Evolutionary conservation across 768 basidiomycete species (phyloP).

Genomic region (Steccherinum ochraceum): DNA sequence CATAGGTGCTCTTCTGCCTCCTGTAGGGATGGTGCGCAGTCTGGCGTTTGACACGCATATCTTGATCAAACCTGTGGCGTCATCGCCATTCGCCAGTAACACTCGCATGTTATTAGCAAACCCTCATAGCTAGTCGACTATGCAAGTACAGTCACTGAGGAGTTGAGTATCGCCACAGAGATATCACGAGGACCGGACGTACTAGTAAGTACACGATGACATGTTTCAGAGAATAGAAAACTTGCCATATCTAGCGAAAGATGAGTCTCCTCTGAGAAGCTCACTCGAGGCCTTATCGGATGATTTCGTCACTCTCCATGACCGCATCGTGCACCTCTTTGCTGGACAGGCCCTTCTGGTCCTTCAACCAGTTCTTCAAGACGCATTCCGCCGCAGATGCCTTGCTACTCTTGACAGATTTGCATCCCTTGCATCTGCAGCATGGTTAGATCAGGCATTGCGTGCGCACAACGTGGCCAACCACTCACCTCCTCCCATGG

Average conservation of each 20-base stretch:
- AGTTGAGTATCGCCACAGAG: background rate
- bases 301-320: background rate
- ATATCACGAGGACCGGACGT: background rate
- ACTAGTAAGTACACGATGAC: no score
- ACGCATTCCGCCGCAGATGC: constrained; percentile 20
- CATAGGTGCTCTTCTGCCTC: no score
- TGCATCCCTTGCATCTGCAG: constrained; percentile 40
- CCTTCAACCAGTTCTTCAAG: constrained; percentile 31
- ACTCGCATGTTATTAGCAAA: background rate
- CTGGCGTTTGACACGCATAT: background rate
- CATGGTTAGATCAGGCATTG: background rate
- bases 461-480: background rate
- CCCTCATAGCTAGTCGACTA: background rate
- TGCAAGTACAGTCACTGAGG: background rate
- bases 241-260: background rate
- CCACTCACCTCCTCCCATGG: constrained; percentile 39
- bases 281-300: background rate
- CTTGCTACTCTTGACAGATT: constrained; percentile 22
- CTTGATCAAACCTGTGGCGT: background rate
- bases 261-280: background rate
- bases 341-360: constrained; percentile 9
- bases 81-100: background rate
- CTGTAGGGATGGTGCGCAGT: no score
- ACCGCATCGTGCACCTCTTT: background rate
- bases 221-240: background rate